Evolutionary conservation across 306 rosid species (phyloP), one percentile per base, ranked within the genome.

Genomic region (Coriaria nepalensis): DNA sequence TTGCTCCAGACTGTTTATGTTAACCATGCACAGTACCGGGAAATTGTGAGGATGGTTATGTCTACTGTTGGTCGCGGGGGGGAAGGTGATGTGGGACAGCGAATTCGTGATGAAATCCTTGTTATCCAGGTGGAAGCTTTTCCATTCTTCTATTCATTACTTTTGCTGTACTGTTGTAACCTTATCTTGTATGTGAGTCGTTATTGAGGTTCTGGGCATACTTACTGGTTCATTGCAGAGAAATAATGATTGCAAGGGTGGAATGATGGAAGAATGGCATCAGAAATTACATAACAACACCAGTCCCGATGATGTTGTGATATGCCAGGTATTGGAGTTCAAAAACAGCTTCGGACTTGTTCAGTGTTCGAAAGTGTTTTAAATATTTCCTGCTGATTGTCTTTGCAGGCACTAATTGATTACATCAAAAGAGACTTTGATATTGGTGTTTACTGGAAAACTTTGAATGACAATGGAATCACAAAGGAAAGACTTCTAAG

Each of bases 261-360:
- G 73, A 63, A 77, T 90, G 70, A 90, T 90, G 95, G 98, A 90
- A 71, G 94, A 90, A 73, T 90, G 98, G 98, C 98, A 90, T 68
- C 98, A 90, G 64, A 90, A 90, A 74, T 75, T 90, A 73, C 98
- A 90, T 71, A 90, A 90, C 57, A 90, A 90, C 73, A 90, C 98
- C 45, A 90, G 98, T 53, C 98, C 98, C 7, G 98, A 90, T 77
- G 98, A 90, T 63, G 87, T 90, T 69, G 70, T 90, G 46, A 85
- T 90, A 61, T 90, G 98, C 71, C 98, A 90, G 94, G 98, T 90
- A 79, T 53, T 66, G 57, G 33, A 53, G 55, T 37, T 56, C 29
- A 35, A 41, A 61, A 33, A 62, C 65, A 43, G 57, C 56, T 64
- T 39, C 52, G 50, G 45, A 46, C 52, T 59, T n/a, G 20, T 40